Percentiles rank a stretch among this genome's conserved stretches.
These are phyloP conservation scores for Ophiocordyceps camponoti-leonardi DNA, from an alignment of 2,329 filamentous ascomycete genomes.

Conservation along the genomic window DNA sequence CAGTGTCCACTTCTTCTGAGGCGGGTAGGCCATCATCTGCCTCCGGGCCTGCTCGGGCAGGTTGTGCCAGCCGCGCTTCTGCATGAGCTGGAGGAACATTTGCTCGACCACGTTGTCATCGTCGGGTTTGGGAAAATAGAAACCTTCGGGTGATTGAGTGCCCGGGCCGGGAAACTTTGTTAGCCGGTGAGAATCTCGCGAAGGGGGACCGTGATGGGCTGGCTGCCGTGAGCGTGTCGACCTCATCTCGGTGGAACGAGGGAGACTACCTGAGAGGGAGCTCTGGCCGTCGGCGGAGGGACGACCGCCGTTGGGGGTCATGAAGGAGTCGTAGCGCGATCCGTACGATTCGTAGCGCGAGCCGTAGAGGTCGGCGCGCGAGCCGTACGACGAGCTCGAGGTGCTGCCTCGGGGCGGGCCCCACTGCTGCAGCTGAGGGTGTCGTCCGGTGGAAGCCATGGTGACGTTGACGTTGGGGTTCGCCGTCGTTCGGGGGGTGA, in stretches of 20 bases:
- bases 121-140: constrained; percentile 52
- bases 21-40: constrained; percentile 91
- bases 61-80: constrained; percentile 95
- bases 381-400: constrained; percentile 10
- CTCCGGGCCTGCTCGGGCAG: constrained; percentile 83
- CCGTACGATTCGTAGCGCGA: constrained; percentile 11
- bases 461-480: constrained; percentile 36
- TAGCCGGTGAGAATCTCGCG: constrained; percentile 38
- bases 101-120: constrained; percentile 77
- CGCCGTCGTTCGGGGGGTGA: not conserved
- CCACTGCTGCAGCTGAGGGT: constrained; percentile 66
- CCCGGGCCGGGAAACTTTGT: constrained; percentile 29
- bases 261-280: constrained; percentile 33
- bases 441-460: constrained; percentile 54
- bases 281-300: constrained; percentile 37
- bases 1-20: constrained; percentile 93
- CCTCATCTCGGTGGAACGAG: not conserved
- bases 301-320: constrained; percentile 36
- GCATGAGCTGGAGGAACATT: constrained; percentile 87
- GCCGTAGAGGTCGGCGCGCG: not conserved
- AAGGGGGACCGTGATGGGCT: constrained; percentile 32
- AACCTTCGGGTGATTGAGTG: constrained; percentile 26
- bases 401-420: constrained; percentile 34
- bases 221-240: constrained; percentile 16
- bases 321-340: constrained; percentile 46